Base-by-base conservation (phyloP, 176 grass and related monocot genomes). In the Saccharum spontaneum region DNA sequence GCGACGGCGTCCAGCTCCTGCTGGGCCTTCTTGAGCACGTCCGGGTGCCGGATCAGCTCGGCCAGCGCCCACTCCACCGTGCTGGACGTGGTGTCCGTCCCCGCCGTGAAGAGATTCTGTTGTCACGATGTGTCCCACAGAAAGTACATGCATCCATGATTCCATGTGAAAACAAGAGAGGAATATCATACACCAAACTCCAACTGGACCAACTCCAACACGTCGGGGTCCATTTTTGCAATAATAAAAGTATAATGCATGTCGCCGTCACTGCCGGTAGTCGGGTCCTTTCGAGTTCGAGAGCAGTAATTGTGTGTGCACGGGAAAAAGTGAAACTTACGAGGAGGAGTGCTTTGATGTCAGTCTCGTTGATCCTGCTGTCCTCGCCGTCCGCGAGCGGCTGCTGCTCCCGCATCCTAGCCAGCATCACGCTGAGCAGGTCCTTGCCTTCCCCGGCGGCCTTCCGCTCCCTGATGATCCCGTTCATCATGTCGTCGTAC, bases 61-160 rank as follows among this genome's bases (percentile, higher is more conserved):
- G 70, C 70, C 23, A 73, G 13, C 11, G 70, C 70, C 70, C 70
- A 73, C 41, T 73, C 70, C 70, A 73, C 70, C 70, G 70, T 73
- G 70, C 70, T 73, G 1, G 70, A 73, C 13, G 70, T 73, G 13
- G 70, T 73, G 41, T 73, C 70, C 12, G 70, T 73, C 70, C 70
- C 70, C 0, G 70, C 70, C 11, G 70, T 73, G 70, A 73, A 73
- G 13, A 73, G 41, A 13, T 48, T 73, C 41, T 48, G 37, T 22
- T 0, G 15, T 17, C 18, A 22, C 50, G 20, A 22, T n/a, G 0
- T 8, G 18, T 52, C 1, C 46, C 37, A 38, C 6, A 38, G 37
- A 38, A 38, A 38, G 37, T 38, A 7, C 6, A 7, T 38, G 3
- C 4, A 36, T 36, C 33, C 33, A 37, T 40, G 38, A 0, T 0